Conservation (phyloP, 1,284 basidiomycete species). For the Puccinia hordei region DNA sequence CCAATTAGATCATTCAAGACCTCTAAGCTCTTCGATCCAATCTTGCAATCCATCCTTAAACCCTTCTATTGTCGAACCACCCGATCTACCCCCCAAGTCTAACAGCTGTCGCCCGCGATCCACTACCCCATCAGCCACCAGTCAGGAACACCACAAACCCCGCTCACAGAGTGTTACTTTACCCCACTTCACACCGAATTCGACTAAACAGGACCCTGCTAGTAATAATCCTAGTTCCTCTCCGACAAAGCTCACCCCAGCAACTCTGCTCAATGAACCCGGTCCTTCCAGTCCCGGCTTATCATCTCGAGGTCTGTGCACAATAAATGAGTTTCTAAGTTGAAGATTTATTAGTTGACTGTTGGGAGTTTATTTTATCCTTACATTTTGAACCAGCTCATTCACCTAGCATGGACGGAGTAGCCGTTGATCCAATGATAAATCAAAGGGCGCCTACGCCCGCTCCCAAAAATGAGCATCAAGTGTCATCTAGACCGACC, state of each 20-base stretch:
- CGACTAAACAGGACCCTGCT: background rate
- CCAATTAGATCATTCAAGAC: background rate
- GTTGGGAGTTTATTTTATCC: background rate
- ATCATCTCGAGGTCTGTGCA: constrained; percentile 12
- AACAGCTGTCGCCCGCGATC: constrained; percentile 23
- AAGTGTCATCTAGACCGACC: background rate
- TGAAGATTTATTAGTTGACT: background rate
- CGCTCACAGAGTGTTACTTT: constrained; percentile 29
- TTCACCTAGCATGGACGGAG: constrained; percentile 11
- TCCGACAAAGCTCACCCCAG: constrained; percentile 1
- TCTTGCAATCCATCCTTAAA: constrained; percentile 2
- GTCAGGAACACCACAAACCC: constrained; percentile 11
- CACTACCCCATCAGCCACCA: background rate
- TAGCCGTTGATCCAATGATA: background rate
- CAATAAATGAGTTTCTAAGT: background rate
- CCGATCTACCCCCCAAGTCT: constrained; percentile 9
- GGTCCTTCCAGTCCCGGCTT: constrained; percentile 14
- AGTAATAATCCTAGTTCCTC: background rate
- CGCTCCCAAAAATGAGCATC: background rate
- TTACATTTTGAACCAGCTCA: constrained; percentile 5
- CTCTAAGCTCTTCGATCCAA: background rate
- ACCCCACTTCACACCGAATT: background rate
- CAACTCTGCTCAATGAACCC: constrained; percentile 5
- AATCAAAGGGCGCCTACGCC: constrained; percentile 1
- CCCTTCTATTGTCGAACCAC: background rate